Base-by-base conservation (phyloP, 225 moss, liverwort and hornwort genomes). In the Climacium dendroides region DNA sequence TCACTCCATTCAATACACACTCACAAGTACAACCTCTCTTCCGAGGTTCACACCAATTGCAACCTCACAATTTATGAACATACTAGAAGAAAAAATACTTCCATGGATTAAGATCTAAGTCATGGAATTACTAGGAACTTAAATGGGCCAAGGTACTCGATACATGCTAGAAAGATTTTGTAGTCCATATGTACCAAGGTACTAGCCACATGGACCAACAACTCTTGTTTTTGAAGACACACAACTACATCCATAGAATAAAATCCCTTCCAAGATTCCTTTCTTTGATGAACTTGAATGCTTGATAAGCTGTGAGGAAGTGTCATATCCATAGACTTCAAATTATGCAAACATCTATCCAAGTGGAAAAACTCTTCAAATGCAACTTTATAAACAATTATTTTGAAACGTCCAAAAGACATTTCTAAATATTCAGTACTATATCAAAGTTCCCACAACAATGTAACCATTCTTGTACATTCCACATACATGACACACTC, bases 151-250 rank as follows among this genome's bases (percentile, higher is more conserved):
- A 2, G 59, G 19, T 19, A 43, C 0, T 29, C 1, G 4, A 60
- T 0, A 13, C 19, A 9, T 60, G 79, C 60, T 30, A 0, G 0
- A 29, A 0, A 0, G 6, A 60, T 60, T 43, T 41, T 5, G 19
- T 61, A 62, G 7, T 2, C 3, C 62, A 62, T 15, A 32, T 1
- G 0, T 11, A 0, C 2, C 6, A 61, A 47, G 6, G 3, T 4
- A 15, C 23, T 0, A 23, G 6, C 32, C 10, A 47, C 1, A 34
- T 0, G 0, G 1, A 34, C 6, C 15, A 62, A 10, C 1, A 0
- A 0, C 3, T 2, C 0, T 3, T 0, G 0, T 0, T 34, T 2
- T 3, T 1, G 15, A 34, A 10, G 1, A 62, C 3, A 35, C 10
- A 80, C 19, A 43, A 6, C 6, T 0, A 2, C 32, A 9, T 3